phyloP scores from a whole-genome alignment of 768 basidiomycete genomes.

The Amanita thiersii region DNA sequence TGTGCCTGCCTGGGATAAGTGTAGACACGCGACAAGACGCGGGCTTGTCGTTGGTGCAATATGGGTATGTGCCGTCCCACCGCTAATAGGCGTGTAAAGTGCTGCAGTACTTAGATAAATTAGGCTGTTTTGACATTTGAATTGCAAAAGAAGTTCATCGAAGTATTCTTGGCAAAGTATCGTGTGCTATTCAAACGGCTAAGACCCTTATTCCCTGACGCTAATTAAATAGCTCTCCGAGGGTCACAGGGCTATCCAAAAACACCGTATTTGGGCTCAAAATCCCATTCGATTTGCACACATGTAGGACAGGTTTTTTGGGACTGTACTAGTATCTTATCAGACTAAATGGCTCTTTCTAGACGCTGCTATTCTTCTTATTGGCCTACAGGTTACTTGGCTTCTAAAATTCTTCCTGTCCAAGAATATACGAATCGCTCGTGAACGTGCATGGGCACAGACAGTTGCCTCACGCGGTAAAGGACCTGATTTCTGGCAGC shows the following conservation, averaged over 20 bases:
- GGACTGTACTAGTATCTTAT: not conserved
- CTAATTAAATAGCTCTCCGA: constrained; percentile 41
- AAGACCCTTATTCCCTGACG: not conserved
- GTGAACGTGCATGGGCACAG: constrained; percentile 71
- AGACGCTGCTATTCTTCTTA: constrained; percentile 72
- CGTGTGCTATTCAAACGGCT: constrained; percentile 11
- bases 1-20: constrained; percentile 78
- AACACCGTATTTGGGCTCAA: constrained; percentile 58
- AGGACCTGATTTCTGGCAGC: constrained; percentile 74
- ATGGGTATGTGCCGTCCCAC: constrained; percentile 44
- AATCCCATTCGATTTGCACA: constrained; percentile 61
- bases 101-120: not conserved
- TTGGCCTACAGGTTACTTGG: constrained; percentile 65
- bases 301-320: constrained; percentile 38
- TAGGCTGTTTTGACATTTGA: constrained; percentile 63
- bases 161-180: constrained; percentile 58
- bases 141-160: constrained; percentile 63
- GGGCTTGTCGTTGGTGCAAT: constrained; percentile 60
- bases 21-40: constrained; percentile 65
- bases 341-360: too few relatives aligned
- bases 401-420: constrained; percentile 81
- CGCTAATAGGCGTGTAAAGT: constrained; percentile 1
- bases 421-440: constrained; percentile 74
- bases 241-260: constrained; percentile 51
- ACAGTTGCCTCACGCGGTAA: constrained; percentile 82